Evolutionary conservation across 306 rosid species (phyloP).

Genomic region (Alnus rubra): DNA sequence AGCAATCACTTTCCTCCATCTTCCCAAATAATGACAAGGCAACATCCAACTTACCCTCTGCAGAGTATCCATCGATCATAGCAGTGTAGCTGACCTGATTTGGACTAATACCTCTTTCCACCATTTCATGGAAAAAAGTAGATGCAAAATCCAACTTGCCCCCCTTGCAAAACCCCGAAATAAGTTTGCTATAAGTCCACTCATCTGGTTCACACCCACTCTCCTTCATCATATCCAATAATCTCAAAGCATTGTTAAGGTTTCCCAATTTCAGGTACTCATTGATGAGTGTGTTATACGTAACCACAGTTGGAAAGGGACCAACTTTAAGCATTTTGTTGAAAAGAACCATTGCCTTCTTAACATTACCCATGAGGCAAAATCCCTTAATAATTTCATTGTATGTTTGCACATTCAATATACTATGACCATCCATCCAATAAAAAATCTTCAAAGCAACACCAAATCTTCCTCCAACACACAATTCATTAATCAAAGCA

Average conservation of each 20-base stretch:
- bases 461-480: conserved; percentile 35
- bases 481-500: conserved; percentile 39
- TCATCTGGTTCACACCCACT: conserved; percentile 40
- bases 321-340: conserved; percentile 44
- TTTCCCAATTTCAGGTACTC: conserved; percentile 32
- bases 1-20: conserved; percentile 39
- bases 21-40: conserved; percentile 34
- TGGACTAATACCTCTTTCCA: conserved; percentile 37
- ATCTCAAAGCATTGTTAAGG: conserved; percentile 38
- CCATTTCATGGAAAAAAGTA: conserved; percentile 36
- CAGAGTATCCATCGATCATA: conserved; percentile 41
- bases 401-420: conserved; percentile 36
- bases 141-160: conserved; percentile 28
- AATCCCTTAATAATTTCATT: conserved; percentile 44
- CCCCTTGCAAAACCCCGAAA: conserved; percentile 38
- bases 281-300: conserved; percentile 41
- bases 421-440: conserved; percentile 44
- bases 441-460: conserved; percentile 26
- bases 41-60: conserved; percentile 30
- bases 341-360: conserved; percentile 41
- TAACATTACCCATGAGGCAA: conserved; percentile 31
- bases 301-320: conserved; percentile 37
- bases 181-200: conserved; percentile 43
- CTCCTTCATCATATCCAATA: conserved; percentile 43
- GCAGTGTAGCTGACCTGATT: conserved; percentile 40